Percentiles rank a stretch among this genome's conserved stretches.
phyloP scores from a whole-genome alignment of 768 basidiomycete species.

The Sistotremastrum suecicum region DNA sequence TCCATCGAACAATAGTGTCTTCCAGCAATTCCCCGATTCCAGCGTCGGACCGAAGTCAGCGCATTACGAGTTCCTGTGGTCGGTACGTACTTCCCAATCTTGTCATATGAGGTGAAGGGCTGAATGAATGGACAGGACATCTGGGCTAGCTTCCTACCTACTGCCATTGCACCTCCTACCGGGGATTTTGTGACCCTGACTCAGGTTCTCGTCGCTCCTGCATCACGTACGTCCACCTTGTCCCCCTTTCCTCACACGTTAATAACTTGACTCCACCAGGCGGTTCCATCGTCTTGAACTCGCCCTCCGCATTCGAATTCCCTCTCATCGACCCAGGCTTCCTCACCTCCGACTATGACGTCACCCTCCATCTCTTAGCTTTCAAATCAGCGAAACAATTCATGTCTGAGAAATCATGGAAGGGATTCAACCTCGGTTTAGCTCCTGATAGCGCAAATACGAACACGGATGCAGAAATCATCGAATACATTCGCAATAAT shows the following conservation, averaged over 20 bases:
- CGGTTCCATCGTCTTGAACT: conserved; percentile 14
- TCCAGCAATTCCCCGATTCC: conserved; percentile 5
- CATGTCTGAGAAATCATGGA: conserved; percentile 7
- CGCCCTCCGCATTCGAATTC: conserved; percentile 11
- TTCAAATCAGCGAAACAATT: conserved; percentile 1
- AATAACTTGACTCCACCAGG: conserved; percentile 4
- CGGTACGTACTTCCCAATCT: not conserved
- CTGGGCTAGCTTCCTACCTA: not conserved
- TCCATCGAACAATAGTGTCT: conserved; percentile 3
- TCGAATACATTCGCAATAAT: conserved; percentile 7
- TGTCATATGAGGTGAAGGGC: not conserved
- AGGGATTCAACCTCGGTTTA: conserved; percentile 2
- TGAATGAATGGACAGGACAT: too few relatives aligned
- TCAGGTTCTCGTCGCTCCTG: conserved; percentile 9
- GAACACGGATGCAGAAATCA: conserved; percentile 10
- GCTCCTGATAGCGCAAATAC: conserved; percentile 1
- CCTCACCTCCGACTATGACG: conserved; percentile 15
- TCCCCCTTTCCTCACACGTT: conserved; percentile 2
- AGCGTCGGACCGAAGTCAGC: conserved; percentile 6
- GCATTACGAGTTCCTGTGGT: conserved; percentile 6
- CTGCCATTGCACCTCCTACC: conserved; percentile 3
- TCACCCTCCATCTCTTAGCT: conserved; percentile 13
- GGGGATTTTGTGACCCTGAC: conserved; percentile 10
- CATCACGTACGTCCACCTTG: conserved; percentile 9
- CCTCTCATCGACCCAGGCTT: conserved; percentile 15